These are phyloP conservation scores for Colletotrichum navitas DNA, from an alignment of 2,329 filamentous ascomycete species.

Conservation along the genomic window DNA sequence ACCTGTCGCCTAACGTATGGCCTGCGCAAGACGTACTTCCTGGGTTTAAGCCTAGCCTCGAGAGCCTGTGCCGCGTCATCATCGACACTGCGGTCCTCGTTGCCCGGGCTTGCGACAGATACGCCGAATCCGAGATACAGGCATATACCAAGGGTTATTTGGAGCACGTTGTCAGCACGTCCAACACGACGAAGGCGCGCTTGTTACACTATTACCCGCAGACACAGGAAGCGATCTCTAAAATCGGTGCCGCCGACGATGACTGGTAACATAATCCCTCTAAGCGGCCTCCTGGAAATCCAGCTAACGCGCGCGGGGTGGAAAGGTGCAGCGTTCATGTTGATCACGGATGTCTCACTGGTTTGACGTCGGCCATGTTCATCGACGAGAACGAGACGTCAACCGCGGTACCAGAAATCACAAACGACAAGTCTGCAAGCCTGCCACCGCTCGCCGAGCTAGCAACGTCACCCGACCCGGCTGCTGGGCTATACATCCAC, in stretches of 20 bases:
- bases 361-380: conserved; percentile 96
- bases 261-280: conserved; percentile 81
- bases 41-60: conserved; percentile 79
- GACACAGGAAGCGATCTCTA: conserved; percentile 40
- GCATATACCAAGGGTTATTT: conserved; percentile 84
- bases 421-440: conserved; percentile 46
- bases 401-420: conserved; percentile 51
- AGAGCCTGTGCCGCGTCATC: conserved; percentile 83
- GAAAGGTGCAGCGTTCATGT: conserved; percentile 54
- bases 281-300: not conserved
- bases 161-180: conserved; percentile 87
- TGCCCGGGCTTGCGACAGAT: conserved; percentile 89
- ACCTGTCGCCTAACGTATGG: conserved; percentile 93
- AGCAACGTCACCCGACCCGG: conserved; percentile 80
- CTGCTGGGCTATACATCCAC: conserved; percentile 93
- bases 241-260: conserved; percentile 69
- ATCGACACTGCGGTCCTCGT: conserved; percentile 92
- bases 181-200: conserved; percentile 89
- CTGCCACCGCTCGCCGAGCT: conserved; percentile 76
- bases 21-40: conserved; percentile 77
- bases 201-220: conserved; percentile 93
- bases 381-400: conserved; percentile 76
- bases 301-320: not conserved
- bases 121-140: conserved; percentile 81
- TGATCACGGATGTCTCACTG: conserved; percentile 91